Evolutionary conservation across 1,284 basidiomycete genomes (phyloP), one percentile per base, ranked within the genome.

Genomic region (Uromyces viciae-fabae): DNA sequence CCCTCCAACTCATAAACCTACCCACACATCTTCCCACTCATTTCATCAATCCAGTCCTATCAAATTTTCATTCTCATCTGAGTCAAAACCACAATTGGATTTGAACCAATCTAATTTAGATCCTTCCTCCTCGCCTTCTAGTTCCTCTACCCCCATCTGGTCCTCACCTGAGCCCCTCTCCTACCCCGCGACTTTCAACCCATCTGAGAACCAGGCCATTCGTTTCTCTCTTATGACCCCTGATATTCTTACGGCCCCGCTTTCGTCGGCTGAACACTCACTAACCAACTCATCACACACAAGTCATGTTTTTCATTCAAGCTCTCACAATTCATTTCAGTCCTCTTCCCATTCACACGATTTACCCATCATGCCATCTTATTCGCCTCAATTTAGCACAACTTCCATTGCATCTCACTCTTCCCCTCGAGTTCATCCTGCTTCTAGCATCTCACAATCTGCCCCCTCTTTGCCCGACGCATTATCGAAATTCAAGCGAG

Each of bases 301-400:
- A 84, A 82, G 49, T 84, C 83, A 33, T 81, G 81, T 22, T 82
- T 81, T 28, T 81, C 92, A 90, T 17, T 90, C 91, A 1, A 93
- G 91, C 9, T 89, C 90, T 17, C n/a, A n/a, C n/a, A 88, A 92
- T 79, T 87, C 90, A 82, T 88, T 25, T 87, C 88, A 71, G 89
- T 91, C 28, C 92, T 94, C 86, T 87, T 88, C 33, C 89, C 9
- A 33, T 3, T 15, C 25, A 9, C 3, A 8, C 7, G 38, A 92
- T 82, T 31, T 72, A 36, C 52, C 72, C 36, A 58, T 54, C 3
- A 14, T 60, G 28, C n/a, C 72, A 9, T 54, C 22, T 56, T 60
- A 74, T 74, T 38, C 52, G 28, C 33, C 17, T 14, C 72, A 74
- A 28, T 15, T 56, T 42, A 36, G 54, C 40, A 19, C 52, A 40